Evolutionary conservation across 2,329 filamentous ascomycete genomes (phyloP), one percentile per base, ranked within the genome.

Genomic region (Diaporthe caulivora): DNA sequence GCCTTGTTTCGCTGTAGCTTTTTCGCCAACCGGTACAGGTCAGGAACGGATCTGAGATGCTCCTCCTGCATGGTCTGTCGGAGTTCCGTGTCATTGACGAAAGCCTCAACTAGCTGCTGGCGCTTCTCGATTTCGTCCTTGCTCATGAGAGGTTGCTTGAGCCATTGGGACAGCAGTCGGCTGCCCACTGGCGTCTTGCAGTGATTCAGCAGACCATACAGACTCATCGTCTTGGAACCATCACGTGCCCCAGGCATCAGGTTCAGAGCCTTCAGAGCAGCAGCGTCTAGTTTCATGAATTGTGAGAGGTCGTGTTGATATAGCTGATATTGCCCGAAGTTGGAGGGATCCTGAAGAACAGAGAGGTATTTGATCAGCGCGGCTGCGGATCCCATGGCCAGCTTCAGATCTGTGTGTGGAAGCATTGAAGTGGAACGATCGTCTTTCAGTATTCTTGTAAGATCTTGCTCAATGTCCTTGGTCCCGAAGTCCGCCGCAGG

Each of bases 201-300:
- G 82, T 98, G 95, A 79, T 99, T 98, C 54, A 99, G 87, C 24
- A 99, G 86, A 0, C 97, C 97, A 78, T 94, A 99, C 69, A 99
- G 82, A 80, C 95, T 98, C 97, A 99, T 99, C 0, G 91, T 97
- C 86, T 98, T 98, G n/a, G 95, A 90, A 2, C 97, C 97, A 80
- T 99, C 97, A 76, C 95, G 92, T 0, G 94, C 94, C 7, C 97
- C 96, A 7, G 97, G 97, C 95, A 99, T 98, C 49, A 99, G 89
- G 79, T 99, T 99, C 70, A 99, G 88, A 0, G 97, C 97, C 79
- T 97, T 96, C 55, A 99, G 86, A 0, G 97, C 97, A 1, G 97
- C 95, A 0, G 97, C 95, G 83, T 99, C 97, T 6, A 99, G 88
- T 84, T 98, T 99, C 97, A 99, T 99, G 82, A 95, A 99, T 79